phyloP scores from a whole-genome alignment of 768 basidiomycete genomes.

The Boletus tylopilopsis region DNA sequence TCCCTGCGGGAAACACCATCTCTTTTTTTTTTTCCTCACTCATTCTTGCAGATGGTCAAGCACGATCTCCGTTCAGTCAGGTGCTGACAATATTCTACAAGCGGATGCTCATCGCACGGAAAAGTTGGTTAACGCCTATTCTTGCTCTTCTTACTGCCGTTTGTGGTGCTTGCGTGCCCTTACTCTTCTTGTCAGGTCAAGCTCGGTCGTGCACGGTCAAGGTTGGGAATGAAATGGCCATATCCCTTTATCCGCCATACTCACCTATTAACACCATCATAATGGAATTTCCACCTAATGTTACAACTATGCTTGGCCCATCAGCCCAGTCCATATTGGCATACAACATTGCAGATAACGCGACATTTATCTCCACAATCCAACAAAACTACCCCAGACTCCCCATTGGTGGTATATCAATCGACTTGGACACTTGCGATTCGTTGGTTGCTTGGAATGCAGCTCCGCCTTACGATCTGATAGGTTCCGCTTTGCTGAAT shows the following conservation, averaged over 20 bases:
- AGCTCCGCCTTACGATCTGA: conserved; percentile 50
- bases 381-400: conserved; percentile 49
- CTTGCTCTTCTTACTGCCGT: conserved; percentile 53
- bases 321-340: conserved; percentile 35
- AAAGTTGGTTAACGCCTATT: conserved; percentile 65
- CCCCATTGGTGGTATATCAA: conserved; percentile 65
- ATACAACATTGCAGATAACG: conserved; percentile 48
- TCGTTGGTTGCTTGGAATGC: conserved; percentile 73
- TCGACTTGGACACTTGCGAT: conserved; percentile 46
- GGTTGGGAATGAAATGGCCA: conserved; percentile 34
- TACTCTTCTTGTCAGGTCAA: conserved; percentile 56
- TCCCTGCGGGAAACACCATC: background rate
- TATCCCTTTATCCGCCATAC: conserved; percentile 54
- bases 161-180: conserved; percentile 62
- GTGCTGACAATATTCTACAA: conserved; percentile 74
- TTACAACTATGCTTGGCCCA: conserved; percentile 45
- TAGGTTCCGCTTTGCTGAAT: conserved; percentile 64
- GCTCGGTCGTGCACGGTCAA: conserved; percentile 46
- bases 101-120: conserved; percentile 55
- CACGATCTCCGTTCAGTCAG: conserved; percentile 56
- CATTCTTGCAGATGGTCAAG: conserved; percentile 44
- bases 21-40: conserved; percentile 10
- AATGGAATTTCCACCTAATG: conserved; percentile 51
- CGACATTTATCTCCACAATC: conserved; percentile 56
- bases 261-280: conserved; percentile 41